Evolutionary conservation across 2,329 filamentous ascomycete genomes (phyloP).

Genomic region (Stemphylium beticola): DNA sequence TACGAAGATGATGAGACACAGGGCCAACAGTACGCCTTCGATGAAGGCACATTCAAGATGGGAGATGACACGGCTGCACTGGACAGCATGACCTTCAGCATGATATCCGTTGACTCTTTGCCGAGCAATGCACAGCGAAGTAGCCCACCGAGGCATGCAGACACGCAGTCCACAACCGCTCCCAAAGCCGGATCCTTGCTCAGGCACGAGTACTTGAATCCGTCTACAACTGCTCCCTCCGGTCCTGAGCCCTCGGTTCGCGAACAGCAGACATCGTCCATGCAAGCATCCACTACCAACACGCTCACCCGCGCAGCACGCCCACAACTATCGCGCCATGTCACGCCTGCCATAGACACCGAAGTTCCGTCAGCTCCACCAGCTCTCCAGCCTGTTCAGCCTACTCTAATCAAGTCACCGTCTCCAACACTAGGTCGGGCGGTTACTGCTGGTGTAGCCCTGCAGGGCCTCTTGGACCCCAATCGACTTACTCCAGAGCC

Average conservation of each 20-base stretch:
- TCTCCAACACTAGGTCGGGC: slow-evolving; percentile 44
- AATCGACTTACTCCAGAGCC: slow-evolving; percentile 36
- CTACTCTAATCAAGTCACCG: slow-evolving; percentile 29
- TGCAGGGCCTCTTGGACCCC: slow-evolving; percentile 47
- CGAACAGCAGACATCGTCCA: slow-evolving; percentile 15
- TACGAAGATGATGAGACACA: slow-evolving; percentile 28
- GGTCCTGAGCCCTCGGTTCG: not conserved
- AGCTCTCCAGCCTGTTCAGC: slow-evolving; percentile 27
- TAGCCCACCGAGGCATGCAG: slow-evolving; percentile 31
- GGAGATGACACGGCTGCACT: slow-evolving; percentile 55
- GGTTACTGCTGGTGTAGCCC: slow-evolving; percentile 47
- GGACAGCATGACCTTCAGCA: slow-evolving; percentile 58
- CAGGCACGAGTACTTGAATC: slow-evolving; percentile 20
- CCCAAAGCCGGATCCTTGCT: slow-evolving; percentile 17
- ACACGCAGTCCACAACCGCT: slow-evolving; percentile 6
- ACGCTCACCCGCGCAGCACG: slow-evolving; percentile 20
- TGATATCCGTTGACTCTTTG: slow-evolving; percentile 57
- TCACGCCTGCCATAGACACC: slow-evolving; percentile 38
- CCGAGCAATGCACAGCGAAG: slow-evolving; percentile 40
- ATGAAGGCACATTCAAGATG: slow-evolving; percentile 42
- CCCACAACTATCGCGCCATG: slow-evolving; percentile 24
- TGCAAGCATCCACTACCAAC: slow-evolving; percentile 4
- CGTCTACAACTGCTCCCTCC: not conserved
- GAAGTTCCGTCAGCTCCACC: slow-evolving; percentile 42
- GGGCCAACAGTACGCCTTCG: slow-evolving; percentile 30